Conservation (phyloP, 2,329 filamentous ascomycete genomes). For the Orbilia oligospora region DNA sequence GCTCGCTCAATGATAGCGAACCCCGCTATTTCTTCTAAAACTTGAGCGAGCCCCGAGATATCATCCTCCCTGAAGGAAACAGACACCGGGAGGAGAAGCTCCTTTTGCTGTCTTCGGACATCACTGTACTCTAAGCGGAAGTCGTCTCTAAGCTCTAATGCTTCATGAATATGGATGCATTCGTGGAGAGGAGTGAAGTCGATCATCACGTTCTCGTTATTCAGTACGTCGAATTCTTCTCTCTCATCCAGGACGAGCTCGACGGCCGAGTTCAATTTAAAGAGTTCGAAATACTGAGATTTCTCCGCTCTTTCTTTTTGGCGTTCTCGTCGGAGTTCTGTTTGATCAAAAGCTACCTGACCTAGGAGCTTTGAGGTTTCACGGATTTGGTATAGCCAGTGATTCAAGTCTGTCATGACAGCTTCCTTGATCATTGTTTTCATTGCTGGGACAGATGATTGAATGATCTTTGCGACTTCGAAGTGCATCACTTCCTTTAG, state of each 20-base stretch:
- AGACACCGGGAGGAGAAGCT: slow-evolving; percentile 82
- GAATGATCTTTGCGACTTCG: slow-evolving; percentile 94
- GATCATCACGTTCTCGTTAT: slow-evolving; percentile 94
- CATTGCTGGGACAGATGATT: slow-evolving; percentile 92
- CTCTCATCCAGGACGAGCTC: slow-evolving; percentile 95
- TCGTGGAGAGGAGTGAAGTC: slow-evolving; percentile 96
- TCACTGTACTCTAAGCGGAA: slow-evolving; percentile 93
- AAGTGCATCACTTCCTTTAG: slow-evolving; percentile 94
- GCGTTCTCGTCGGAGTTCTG: slow-evolving; percentile 84
- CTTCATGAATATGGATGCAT: slow-evolving; percentile 95
- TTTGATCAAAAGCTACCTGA: slow-evolving; percentile 97
- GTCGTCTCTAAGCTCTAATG: slow-evolving; percentile 89
- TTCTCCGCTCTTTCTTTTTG: slow-evolving; percentile 86
- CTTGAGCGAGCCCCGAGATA: slow-evolving; percentile 80
- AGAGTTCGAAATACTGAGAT: slow-evolving; percentile 79
- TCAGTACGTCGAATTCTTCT: slow-evolving; percentile 93
- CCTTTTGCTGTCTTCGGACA: slow-evolving; percentile 90
- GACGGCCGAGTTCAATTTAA: slow-evolving; percentile 94
- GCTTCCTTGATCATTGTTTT: slow-evolving; percentile 94
- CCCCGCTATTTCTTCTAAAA: slow-evolving; percentile 93
- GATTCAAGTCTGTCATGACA: slow-evolving; percentile 96
- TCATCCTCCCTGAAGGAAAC: slow-evolving; percentile 86
- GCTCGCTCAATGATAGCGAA: slow-evolving; percentile 97
- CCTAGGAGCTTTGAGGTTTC: slow-evolving; percentile 97
- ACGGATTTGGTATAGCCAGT: slow-evolving; percentile 93